Evolutionary conservation across 2,329 filamentous ascomycete species (phyloP).

Genomic region (Cladosporium sp.): DNA sequence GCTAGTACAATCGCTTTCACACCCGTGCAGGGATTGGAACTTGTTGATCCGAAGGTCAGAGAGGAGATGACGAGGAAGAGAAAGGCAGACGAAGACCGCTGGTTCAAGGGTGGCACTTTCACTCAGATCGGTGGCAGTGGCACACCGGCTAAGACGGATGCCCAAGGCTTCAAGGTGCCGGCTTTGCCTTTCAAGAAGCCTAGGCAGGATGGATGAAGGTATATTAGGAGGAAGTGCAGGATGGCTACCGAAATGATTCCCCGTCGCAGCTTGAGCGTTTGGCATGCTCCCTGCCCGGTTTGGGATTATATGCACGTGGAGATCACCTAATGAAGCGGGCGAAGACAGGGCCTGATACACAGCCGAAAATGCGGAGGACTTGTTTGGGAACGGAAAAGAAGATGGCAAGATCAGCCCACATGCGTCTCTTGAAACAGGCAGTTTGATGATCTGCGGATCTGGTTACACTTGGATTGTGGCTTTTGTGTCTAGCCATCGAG

Average conservation of each 20-base stretch:
- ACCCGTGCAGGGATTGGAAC: slow-evolving; percentile 88
- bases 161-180: slow-evolving; percentile 80
- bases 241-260: not conserved
- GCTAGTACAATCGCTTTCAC: slow-evolving; percentile 86
- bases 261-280: not conserved
- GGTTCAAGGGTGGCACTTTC: slow-evolving; percentile 97
- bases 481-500: not conserved
- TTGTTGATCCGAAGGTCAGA: slow-evolving; percentile 89
- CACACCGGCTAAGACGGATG: slow-evolving; percentile 49
- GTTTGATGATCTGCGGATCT: not conserved
- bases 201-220: slow-evolving; percentile 25
- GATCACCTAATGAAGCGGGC: not conserved
- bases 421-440: not conserved
- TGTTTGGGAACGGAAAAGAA: not conserved
- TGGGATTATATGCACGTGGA: not conserved
- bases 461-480: not conserved
- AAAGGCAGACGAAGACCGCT: slow-evolving; percentile 91
- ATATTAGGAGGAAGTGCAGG: not conserved
- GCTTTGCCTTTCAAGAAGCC: slow-evolving; percentile 69
- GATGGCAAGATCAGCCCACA: not conserved
- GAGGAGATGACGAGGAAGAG: slow-evolving; percentile 86
- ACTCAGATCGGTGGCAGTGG: slow-evolving; percentile 69
- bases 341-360: not conserved
- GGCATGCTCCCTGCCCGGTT: not conserved
- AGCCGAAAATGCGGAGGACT: not conserved